A percentile compares a stretch with the other conserved stretches of the same genome.
phyloP scores from a whole-genome alignment of 345 rosid species.

The Aurinia saxatilis region DNA sequence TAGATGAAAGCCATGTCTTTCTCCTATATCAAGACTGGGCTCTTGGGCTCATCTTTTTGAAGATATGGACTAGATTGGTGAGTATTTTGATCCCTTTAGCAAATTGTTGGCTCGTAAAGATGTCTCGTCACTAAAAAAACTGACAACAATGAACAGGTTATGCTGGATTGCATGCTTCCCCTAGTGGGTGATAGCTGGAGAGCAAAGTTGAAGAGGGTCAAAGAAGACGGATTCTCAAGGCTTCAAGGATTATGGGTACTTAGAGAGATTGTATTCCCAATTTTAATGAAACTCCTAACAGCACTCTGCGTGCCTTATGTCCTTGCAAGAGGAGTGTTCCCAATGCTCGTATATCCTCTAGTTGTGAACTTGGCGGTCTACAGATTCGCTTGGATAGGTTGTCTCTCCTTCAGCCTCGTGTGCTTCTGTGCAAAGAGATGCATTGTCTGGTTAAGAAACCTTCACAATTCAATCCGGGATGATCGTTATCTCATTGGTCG shows the following conservation, averaged over 20 bases:
- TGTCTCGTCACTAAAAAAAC: not conserved
- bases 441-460: constrained; percentile 95
- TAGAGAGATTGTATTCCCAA: constrained; percentile 80
- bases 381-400: constrained; percentile 96
- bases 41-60: constrained; percentile 87
- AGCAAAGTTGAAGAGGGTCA: constrained; percentile 81
- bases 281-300: constrained; percentile 89
- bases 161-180: constrained; percentile 98
- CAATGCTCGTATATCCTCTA: constrained; percentile 82
- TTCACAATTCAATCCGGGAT: constrained; percentile 94
- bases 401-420: constrained; percentile 62
- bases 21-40: constrained; percentile 99
- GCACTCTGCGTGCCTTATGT: constrained; percentile 96
- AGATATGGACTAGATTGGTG: constrained; percentile 98
- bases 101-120: not conserved
- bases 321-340: constrained; percentile 85
- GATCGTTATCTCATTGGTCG: constrained; percentile 94
- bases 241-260: constrained; percentile 91
- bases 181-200: constrained; percentile 93
- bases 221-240: constrained; percentile 92
- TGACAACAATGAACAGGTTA: constrained; percentile 43
- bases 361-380: constrained; percentile 92
- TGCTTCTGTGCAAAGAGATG: constrained; percentile 85
- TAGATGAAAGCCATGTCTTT: constrained; percentile 98
- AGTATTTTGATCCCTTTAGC: constrained; percentile 1